A percentile compares a stretch with the other conserved stretches of the same genome.
phyloP scores from a whole-genome alignment of 805 yeast genomes.

The Pichia nanzhaoensis region DNA sequence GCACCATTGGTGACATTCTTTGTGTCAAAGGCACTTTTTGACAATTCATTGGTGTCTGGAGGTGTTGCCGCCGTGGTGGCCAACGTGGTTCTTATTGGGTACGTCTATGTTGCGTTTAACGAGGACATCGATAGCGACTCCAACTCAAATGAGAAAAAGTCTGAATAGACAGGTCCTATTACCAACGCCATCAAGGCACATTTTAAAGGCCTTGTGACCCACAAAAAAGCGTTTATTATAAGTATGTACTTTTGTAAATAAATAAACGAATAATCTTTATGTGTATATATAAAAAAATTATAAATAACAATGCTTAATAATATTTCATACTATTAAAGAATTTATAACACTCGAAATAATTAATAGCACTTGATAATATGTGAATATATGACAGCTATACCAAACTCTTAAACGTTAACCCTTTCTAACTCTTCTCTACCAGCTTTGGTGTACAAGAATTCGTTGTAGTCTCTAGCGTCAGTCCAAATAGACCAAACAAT shows the following conservation, averaged over 20 bases:
- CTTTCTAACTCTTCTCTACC: slow-evolving; percentile 92
- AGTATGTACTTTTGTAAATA: no score
- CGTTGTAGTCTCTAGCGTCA: slow-evolving; percentile 83
- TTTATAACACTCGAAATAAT: background rate
- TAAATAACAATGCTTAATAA: no score
- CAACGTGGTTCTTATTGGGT: slow-evolving; percentile 65
- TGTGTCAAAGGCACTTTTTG: slow-evolving; percentile 23
- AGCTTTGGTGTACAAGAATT: slow-evolving; percentile 91
- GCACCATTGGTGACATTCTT: slow-evolving; percentile 64
- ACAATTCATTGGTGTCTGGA: slow-evolving; percentile 62
- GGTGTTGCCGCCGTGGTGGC: slow-evolving; percentile 77
- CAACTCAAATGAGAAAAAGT: slow-evolving; percentile 25
- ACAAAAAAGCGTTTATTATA: no score
- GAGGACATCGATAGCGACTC: slow-evolving; percentile 43
- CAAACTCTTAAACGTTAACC: slow-evolving; percentile 32
- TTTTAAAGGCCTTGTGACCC: no score
- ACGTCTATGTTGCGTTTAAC: slow-evolving; percentile 65
- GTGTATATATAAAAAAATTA: no score
- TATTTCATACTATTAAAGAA: no score
- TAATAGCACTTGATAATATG: background rate
- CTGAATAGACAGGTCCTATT: no score
- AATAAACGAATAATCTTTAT: no score
- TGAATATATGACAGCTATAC: background rate
- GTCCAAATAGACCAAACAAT: slow-evolving; percentile 85
- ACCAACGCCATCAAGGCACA: no score